Evolutionary conservation across 805 yeast genomes (phyloP), one percentile per base, ranked within the genome.

Genomic region (Sugiyamaella marilandica): DNA sequence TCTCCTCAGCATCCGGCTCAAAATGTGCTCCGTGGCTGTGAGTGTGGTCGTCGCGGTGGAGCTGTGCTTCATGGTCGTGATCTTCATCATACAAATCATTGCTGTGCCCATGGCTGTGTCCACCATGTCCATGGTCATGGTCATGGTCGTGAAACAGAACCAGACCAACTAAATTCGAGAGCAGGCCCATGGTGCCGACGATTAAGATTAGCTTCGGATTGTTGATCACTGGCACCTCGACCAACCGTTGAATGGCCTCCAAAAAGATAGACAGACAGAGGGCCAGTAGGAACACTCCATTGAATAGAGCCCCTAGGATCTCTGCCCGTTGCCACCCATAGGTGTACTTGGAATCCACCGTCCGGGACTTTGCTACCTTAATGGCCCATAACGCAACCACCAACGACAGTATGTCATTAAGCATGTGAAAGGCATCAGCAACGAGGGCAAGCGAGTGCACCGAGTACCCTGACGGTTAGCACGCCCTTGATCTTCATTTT

Each of bases 281-380:
- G 0, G 98, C 98, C 59, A 94, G 75, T 59, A 92, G 70, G 62
- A 94, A 94, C 9, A 94, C 97, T 2, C 97, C 97, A 65, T 92
- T 92, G 59, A 92, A 80, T 55, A 92, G 76, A 8, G 98, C 99
- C 52, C 99, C 99, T 55, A 92, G 75, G 50, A 92, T 91, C 70
- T 92, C 99, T 4, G 98, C 98, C 60, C 99, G 78, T 69, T 92
- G 95, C 96, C 97, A 89, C 14, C 99, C 99, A 64, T 94, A 92
- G 2, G 98, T 94, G 72, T 87, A 92, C 53, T 83, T 84, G 2
- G 94, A 84, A 66, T 89, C 94, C 0, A 96, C 94, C 29, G 83
- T 81, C 62, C 82, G 80, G 37, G 81, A 81, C 61, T 85, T 85
- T 50, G 97, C 90, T 10, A 90, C 96, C 56, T 80, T 80, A 18